Evolutionary conservation across 2,329 filamentous ascomycete genomes (phyloP).

Genomic region (Penicillium sp.): DNA sequence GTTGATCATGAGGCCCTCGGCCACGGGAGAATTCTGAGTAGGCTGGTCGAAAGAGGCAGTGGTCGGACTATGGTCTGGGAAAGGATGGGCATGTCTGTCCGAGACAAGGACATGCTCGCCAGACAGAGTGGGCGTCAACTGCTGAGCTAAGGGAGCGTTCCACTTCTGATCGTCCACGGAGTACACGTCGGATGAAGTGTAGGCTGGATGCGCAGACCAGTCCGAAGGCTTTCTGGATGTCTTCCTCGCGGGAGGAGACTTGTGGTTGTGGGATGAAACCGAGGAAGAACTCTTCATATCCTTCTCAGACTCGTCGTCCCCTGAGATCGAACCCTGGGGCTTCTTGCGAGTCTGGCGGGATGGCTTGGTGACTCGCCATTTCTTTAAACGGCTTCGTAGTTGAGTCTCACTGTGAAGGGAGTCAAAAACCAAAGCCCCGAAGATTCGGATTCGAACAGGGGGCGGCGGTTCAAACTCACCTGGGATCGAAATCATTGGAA

Average conservation of each 20-base stretch:
- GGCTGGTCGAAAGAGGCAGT: slow-evolving; percentile 26
- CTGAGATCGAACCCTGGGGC: slow-evolving; percentile 14
- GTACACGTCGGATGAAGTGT: slow-evolving; percentile 9
- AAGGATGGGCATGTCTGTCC: slow-evolving; percentile 18
- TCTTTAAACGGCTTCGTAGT: slow-evolving; percentile 42
- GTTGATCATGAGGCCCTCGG: slow-evolving; percentile 26
- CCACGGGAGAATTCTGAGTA: slow-evolving; percentile 24
- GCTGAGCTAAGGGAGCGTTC: slow-evolving; percentile 19
- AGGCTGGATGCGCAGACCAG: slow-evolving; percentile 15
- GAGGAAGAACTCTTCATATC: slow-evolving; percentile 12
- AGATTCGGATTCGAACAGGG: too few species aligned
- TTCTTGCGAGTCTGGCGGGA: slow-evolving; percentile 43
- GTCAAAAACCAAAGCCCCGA: not conserved
- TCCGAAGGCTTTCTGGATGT: slow-evolving; percentile 4
- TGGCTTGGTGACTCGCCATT: slow-evolving; percentile 45
- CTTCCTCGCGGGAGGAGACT: slow-evolving; percentile 7
- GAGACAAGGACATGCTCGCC: slow-evolving; percentile 20
- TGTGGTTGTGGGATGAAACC: slow-evolving; percentile 7
- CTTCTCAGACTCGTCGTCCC: slow-evolving; percentile 22
- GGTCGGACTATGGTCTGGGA: slow-evolving; percentile 18
- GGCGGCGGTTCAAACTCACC: slow-evolving; percentile 25
- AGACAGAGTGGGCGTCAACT: slow-evolving; percentile 23
- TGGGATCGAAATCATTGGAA: slow-evolving; percentile 41
- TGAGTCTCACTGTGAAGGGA: slow-evolving; percentile 41
- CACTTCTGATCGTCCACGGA: slow-evolving; percentile 15